Conservation (phyloP, 345 rosid species). For the Lagerstroemia speciosa region DNA sequence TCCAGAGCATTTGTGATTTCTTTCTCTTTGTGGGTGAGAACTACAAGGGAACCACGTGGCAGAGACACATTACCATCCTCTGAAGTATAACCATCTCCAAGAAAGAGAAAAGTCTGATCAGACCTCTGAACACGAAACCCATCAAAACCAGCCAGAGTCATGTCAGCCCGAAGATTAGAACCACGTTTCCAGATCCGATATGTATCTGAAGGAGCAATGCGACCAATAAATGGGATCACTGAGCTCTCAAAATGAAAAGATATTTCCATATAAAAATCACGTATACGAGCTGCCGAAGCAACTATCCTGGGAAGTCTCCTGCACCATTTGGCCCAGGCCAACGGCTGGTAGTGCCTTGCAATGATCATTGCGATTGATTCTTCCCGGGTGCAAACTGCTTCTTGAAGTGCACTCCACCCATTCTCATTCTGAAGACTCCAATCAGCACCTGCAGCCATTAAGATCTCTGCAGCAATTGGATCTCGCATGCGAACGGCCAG, state of each 20-base stretch:
- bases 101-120: constrained; percentile 80
- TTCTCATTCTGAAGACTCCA: constrained; percentile 98
- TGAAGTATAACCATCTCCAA: constrained; percentile 78
- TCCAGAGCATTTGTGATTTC: constrained; percentile 94
- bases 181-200: constrained; percentile 99
- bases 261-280: constrained; percentile 98
- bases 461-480: constrained; percentile 70
- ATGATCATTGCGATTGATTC: constrained; percentile 86
- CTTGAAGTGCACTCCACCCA: constrained; percentile 99
- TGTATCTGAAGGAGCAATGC: constrained; percentile 98
- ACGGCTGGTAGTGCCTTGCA: constrained; percentile 89
- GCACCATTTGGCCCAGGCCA: constrained; percentile 99
- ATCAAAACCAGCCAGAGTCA: constrained; percentile 96
- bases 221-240: constrained; percentile 89
- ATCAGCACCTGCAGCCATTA: constrained; percentile 93
- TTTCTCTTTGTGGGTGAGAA: constrained; percentile 90
- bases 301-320: constrained; percentile 86
- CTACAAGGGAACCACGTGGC: constrained; percentile 73
- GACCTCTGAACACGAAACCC: constrained; percentile 93
- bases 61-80: constrained; percentile 62
- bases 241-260: constrained; percentile 96
- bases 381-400: constrained; percentile 97
- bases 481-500: constrained; percentile 88
- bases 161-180: constrained; percentile 92
- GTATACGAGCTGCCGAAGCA: constrained; percentile 74